Conservation (phyloP, 768 basidiomycete species). For the Paxillus ammoniavirescens region DNA sequence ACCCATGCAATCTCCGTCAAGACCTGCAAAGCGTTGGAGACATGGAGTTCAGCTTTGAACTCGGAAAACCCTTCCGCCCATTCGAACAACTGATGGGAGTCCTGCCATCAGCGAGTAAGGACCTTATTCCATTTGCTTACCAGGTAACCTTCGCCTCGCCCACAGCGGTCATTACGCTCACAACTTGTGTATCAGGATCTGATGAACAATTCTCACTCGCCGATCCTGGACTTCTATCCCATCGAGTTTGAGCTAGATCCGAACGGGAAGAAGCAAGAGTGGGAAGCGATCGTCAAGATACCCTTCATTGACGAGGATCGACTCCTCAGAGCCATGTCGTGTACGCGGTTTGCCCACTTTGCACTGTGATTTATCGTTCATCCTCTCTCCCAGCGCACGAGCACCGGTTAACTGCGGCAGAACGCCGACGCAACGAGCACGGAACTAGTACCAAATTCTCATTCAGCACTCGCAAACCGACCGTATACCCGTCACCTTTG, state of each 20-base stretch:
- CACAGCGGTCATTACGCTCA: not conserved
- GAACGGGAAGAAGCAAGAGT: constrained; percentile 98
- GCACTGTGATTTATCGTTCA: not conserved
- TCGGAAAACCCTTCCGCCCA: constrained; percentile 88
- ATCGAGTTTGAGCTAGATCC: constrained; percentile 87
- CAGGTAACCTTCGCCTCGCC: constrained; percentile 44
- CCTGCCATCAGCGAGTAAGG: constrained; percentile 84
- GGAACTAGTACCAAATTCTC: constrained; percentile 81
- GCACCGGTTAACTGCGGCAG: constrained; percentile 71
- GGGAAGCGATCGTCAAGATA: constrained; percentile 99
- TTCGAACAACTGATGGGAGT: constrained; percentile 99
- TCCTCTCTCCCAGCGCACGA: constrained; percentile 57
- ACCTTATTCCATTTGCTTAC: constrained; percentile 85
- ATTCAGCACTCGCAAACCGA: constrained; percentile 62
- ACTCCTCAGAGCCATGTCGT: constrained; percentile 77
- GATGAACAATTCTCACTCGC: constrained; percentile 81
- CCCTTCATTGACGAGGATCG: constrained; percentile 90
- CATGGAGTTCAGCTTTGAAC: constrained; percentile 82
- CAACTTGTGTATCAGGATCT: constrained; percentile 59
- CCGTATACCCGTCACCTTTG: constrained; percentile 83
- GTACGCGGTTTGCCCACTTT: constrained; percentile 35
- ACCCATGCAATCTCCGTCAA: constrained; percentile 27
- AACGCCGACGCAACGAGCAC: constrained; percentile 69
- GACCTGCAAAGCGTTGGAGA: constrained; percentile 63
- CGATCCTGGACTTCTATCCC: constrained; percentile 95